These are phyloP conservation scores for Apiotrichum siamense DNA, from an alignment of 1,284 basidiomycete species.

Conservation along the genomic window DNA sequence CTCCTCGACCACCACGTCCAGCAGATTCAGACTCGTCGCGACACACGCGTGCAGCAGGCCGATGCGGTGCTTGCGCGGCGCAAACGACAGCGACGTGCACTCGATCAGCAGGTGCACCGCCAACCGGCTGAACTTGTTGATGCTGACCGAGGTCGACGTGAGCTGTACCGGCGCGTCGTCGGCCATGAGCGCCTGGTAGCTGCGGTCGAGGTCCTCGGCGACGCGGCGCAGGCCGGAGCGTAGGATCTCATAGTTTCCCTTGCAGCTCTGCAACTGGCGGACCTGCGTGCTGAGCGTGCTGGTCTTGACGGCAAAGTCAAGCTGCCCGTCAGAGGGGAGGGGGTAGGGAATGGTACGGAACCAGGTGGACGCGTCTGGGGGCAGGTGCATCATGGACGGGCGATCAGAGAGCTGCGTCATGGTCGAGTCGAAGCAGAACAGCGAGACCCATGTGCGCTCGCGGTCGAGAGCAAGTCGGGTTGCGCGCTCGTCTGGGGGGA, in stretches of 20 bases:
- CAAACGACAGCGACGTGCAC: conserved; percentile 16
- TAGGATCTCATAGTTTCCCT: conserved; percentile 16
- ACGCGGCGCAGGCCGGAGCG: conserved; percentile 17
- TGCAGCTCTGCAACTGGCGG: conserved; percentile 17
- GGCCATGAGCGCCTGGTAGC: conserved; percentile 8
- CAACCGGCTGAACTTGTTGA: conserved; percentile 19
- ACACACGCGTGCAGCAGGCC: conserved; percentile 18
- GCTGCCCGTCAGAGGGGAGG: conserved; percentile 19
- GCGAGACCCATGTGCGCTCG: conserved; percentile 24
- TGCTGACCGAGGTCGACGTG: conserved; percentile 19
- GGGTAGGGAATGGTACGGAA: conserved; percentile 14
- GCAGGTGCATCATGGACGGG: conserved; percentile 18
- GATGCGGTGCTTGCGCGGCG: conserved; percentile 16
- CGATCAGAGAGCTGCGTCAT: conserved; percentile 20
- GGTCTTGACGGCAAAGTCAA: conserved; percentile 23
- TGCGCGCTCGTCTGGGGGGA: conserved; percentile 21
- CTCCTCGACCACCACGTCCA: conserved; percentile 18
- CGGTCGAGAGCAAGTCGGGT: conserved; percentile 20
- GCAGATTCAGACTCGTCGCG: conserved; percentile 13
- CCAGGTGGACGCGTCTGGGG: conserved; percentile 16
- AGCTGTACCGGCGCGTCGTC: conserved; percentile 8
- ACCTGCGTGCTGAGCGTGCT: conserved; percentile 14
- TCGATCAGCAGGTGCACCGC: conserved; percentile 17
- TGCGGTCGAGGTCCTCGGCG: conserved; percentile 17
- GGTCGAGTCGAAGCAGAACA: conserved; percentile 21